phyloP scores from a whole-genome alignment of 2,329 filamentous ascomycete genomes.

The Fusarium oligoseptatum region DNA sequence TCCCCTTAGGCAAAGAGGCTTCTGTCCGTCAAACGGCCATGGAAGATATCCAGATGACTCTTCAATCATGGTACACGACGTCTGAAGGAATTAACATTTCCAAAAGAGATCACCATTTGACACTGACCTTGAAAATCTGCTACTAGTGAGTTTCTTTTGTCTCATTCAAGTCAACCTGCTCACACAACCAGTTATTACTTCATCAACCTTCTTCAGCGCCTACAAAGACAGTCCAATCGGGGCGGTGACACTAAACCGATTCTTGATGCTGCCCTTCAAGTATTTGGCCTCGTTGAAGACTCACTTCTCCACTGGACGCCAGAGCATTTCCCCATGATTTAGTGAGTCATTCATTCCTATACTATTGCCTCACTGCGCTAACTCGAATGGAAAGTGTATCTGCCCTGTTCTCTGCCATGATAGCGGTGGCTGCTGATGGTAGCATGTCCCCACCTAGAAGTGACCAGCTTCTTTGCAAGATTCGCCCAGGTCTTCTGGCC shows the following conservation, averaged over 20 bases:
- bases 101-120: neutral
- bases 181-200: neutral
- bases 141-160: neutral
- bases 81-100: neutral
- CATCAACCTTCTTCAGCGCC: neutral
- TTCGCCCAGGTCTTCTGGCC: neutral
- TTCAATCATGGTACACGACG: neutral
- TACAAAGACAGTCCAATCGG: neutral
- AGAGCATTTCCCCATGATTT: neutral
- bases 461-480: neutral
- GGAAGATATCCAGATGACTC: neutral
- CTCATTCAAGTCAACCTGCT: neutral
- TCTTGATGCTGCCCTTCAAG: neutral
- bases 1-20: neutral
- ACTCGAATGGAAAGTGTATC: neutral
- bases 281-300: neutral
- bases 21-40: neutral
- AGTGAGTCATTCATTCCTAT: neutral
- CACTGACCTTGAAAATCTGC: neutral
- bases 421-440: neutral
- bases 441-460: neutral
- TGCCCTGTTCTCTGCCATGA: neutral
- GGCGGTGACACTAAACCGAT: neutral
- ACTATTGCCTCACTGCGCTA: neutral
- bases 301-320: neutral